A percentile compares a stretch with the other conserved stretches of the same genome.
Evolutionary conservation across 352 stramenopile genomes (phyloP).

Genomic region (Phytophthora multivora): DNA sequence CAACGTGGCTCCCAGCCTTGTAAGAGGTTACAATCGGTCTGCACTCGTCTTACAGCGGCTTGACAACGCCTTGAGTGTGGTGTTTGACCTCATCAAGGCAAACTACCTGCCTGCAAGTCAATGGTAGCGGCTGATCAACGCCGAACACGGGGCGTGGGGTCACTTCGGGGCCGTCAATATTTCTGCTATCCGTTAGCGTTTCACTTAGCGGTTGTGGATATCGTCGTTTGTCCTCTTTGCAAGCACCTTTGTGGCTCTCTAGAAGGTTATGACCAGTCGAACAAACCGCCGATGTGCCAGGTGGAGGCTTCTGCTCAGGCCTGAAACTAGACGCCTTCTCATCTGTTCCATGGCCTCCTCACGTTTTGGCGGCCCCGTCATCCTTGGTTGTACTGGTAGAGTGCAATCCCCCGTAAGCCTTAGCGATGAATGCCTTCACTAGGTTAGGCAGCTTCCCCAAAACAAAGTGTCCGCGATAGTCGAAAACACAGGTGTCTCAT

Average conservation of each 20-base stretch:
- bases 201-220: too few species aligned
- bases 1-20: neutral
- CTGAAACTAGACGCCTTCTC: neutral
- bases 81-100: neutral
- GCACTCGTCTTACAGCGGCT: neutral
- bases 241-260: too few species aligned
- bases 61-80: neutral
- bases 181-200: too few species aligned
- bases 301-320: neutral
- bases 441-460: neutral
- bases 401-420: slow-evolving; percentile 1
- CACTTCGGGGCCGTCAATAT: too few species aligned
- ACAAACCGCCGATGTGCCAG: too few species aligned
- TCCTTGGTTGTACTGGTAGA: neutral
- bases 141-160: neutral
- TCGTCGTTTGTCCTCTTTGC: too few species aligned
- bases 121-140: neutral
- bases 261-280: too few species aligned
- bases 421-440: slow-evolving; percentile 9
- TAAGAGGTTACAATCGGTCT: neutral
- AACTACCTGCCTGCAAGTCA: neutral
- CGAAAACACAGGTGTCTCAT: slow-evolving; percentile 2
- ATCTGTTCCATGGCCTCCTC: slow-evolving; percentile 4
- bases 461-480: slow-evolving; percentile 15
- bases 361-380: neutral